Conservation (phyloP, 768 basidiomycete genomes). For the Suillus spraguei region DNA sequence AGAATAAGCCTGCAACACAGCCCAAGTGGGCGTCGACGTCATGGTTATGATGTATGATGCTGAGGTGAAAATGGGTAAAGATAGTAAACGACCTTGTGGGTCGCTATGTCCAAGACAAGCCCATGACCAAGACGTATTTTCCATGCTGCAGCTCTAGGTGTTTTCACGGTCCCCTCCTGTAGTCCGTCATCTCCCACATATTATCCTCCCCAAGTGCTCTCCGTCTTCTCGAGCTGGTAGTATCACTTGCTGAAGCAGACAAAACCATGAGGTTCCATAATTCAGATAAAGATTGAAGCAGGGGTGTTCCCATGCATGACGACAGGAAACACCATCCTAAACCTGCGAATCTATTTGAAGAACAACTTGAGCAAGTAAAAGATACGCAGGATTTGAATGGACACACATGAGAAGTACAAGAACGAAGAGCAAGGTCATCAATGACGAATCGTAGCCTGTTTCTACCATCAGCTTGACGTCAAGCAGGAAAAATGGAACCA, state of each 20-base stretch:
- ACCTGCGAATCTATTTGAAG: constrained; percentile 42
- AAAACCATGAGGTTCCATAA: constrained; percentile 48
- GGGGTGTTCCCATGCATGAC: constrained; percentile 61
- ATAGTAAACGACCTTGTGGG: neutral
- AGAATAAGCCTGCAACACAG: neutral
- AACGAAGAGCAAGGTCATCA: constrained; percentile 46
- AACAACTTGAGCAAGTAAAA: neutral
- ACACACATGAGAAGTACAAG: constrained; percentile 52
- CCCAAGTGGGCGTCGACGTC: neutral
- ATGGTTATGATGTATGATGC: neutral
- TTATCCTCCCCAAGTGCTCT: constrained; percentile 49
- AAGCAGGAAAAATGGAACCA: neutral
- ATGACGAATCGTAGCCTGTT: constrained; percentile 32
- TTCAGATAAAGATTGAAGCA: constrained; percentile 45
- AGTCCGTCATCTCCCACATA: constrained; percentile 62
- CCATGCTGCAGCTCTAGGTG: neutral
- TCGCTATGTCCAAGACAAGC: neutral
- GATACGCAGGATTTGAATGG: constrained; percentile 6
- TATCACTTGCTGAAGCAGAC: constrained; percentile 38
- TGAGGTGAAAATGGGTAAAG: neutral
- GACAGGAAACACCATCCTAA: constrained; percentile 69
- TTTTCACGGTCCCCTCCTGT: constrained; percentile 33
- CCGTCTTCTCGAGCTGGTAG: constrained; percentile 33
- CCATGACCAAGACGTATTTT: neutral
- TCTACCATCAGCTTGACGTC: constrained; percentile 13